Base-by-base conservation (phyloP, 139 green algal genomes). In the Chloropicon primus region DNA sequence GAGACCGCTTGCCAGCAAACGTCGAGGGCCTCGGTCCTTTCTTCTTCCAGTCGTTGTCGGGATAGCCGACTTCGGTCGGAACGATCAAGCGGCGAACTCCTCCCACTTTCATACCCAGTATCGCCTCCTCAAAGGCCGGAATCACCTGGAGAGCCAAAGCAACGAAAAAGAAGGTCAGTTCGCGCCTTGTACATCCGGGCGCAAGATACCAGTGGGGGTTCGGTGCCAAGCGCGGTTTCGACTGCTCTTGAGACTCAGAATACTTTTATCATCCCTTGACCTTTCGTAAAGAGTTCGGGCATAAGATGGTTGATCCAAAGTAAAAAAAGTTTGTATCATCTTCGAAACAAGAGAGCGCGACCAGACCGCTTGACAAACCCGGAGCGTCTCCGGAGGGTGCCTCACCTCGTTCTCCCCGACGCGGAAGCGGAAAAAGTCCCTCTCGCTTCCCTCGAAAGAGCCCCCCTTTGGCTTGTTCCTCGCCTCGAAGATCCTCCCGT, bases 381-480 rank as follows among this genome's bases (percentile, higher is more conserved):
- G 17, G 41, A 62, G 41, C 41, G 10, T 62, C 17, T 62, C 41
- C 17, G 5, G 5, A 17, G 10, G 5, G 5, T 17, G 41, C 5
- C 41, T 17, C 27, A 85, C 81, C 75, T 85, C 22, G n/a, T 79
- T 54, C 22, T 10, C 25, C 21, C 81, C 81, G 1, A 85, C 25
- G 1, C 53, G 74, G 53, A 85, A 85, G 1, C 81, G 28, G 23
- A 77, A 86, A 74, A 85, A 85, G 24, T 85, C 81, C 80, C 85
- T 85, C 24, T 85, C 81, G 22, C 72, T 83, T 2, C 81, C 81
- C 2, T 83, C 80, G 28, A 89, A 89, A 23, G 81, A 80, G 25
- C 85, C 84, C 1, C 84, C 85, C 53, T 88, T 88, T 22, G 77
- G 22, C 26, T 85, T 84, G 74, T 89, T 89, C 25, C 80, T 74